Evolutionary conservation across 2,329 filamentous ascomycete species (phyloP), one percentile per base, ranked within the genome.

Genomic region (Xylogone sp.): DNA sequence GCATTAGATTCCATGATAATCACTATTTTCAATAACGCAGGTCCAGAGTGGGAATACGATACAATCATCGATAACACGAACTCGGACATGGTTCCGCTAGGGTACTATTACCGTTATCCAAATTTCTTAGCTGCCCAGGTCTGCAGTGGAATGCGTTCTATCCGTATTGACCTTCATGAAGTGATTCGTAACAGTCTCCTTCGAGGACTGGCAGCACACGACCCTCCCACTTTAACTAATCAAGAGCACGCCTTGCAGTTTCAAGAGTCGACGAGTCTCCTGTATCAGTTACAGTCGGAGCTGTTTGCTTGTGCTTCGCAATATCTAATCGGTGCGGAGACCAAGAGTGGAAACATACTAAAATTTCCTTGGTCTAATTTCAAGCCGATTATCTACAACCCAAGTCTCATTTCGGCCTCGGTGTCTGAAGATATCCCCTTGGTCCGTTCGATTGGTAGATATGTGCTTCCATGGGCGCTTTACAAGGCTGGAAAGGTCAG

Each of bases 111-210:
- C 34, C 16, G 27, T 20, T 52, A 52, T 31, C 20, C 34, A 22
- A 31, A 21, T n/a, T 39, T 42, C 45, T 31, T 43, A 10, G 29
- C 44, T 8, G 21, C 45, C 19, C 45, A 52, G 21, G 21, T 48
- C 21, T 52, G 42, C 24, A 52, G 39, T 9, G 42, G 45, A 8
- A 48, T 52, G 46, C 50, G 45, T n/a, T 43, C 50, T 27, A 19
- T 21, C 10, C 45, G 50, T 13, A 42, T 52, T 21, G 16, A 34
- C 21, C 42, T 52, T 18, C 24, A 52, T 18, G 45, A 52, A 16
- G 20, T 27, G 24, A 45, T 52, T 24, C 50, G 50, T 19, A 43
- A 27, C 24, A 48, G n/a, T 24, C 44, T 52, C 22, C 21, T 52
- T 20, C 42, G 19, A 43, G 47, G 47, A 12, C 43, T 42, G 22